Evolutionary conservation across 768 basidiomycete species (phyloP), one percentile per base, ranked within the genome.

Genomic region (Rossbeevera mucosa): DNA sequence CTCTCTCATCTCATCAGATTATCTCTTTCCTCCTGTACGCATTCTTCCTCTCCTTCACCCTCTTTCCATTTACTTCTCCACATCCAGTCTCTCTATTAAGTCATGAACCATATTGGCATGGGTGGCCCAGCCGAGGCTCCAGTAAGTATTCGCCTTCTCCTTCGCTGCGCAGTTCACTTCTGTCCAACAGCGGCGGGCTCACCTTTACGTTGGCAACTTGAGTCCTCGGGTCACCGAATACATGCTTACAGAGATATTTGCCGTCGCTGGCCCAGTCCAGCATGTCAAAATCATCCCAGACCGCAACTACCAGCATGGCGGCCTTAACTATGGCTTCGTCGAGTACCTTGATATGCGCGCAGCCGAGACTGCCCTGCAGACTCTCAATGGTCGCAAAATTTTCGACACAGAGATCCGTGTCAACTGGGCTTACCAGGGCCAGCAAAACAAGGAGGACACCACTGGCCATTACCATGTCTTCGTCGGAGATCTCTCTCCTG

Each of bases 241-340:
- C 76, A 98, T 98, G 91, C 86, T 98, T 67, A 93, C 91, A 41
- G 95, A 98, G 72, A 94, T 94, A 57, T 94, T 94, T 69, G 92
- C 92, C 70, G 91, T 94, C 65, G 92, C 92, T 68, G 96, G 95
- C 42, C 88, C 93, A 54, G 96, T 98, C 57, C 92, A 95, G 72
- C 91, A 94, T 70, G 95, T 97, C 71, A 99, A 99, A 84, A 98
- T 99, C 72, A 98, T 99, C 71, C 95, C 95, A 26, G 96, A 99
- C 77, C 86, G 94, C 63, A 97, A 96, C 78, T 97, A 94, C 71
- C 94, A 97, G 72, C 96, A 99, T 68, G 96, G 94, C 51, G 96
- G 96, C 55, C 87, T 96, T 72, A 98, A 98, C 78, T 99, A 98
- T 66, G 96, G 96, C 62, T 99, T 94, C 74, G 94, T 98, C 71